Evolutionary conservation across 768 basidiomycete genomes (phyloP).

Genomic region (Agaricus subrufescens): DNA sequence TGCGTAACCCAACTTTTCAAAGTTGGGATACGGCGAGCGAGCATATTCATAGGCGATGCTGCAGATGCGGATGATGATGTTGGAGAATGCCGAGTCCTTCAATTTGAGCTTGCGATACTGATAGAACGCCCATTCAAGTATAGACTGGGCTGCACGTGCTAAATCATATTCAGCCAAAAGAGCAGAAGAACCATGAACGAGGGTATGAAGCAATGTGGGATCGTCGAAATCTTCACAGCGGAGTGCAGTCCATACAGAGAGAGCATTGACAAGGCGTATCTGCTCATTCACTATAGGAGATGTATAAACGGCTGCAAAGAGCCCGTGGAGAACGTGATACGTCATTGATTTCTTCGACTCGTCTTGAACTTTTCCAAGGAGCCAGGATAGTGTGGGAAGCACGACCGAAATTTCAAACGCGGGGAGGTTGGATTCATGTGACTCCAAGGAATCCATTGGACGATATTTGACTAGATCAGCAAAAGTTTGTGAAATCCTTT

Average conservation of each 20-base stretch:
- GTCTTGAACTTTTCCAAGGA: constrained; percentile 35
- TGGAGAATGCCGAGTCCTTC: constrained; percentile 52
- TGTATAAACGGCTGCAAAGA: constrained; percentile 62
- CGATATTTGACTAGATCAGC: constrained; percentile 49
- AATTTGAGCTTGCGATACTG: constrained; percentile 36
- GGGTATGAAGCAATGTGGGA: constrained; percentile 54
- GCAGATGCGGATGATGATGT: constrained; percentile 66
- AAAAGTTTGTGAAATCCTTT: constrained; percentile 35
- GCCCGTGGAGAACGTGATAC: constrained; percentile 72
- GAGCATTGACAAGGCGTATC: constrained; percentile 62
- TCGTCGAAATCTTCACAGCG: constrained; percentile 53
- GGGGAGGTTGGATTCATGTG: constrained; percentile 67
- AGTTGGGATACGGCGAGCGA: constrained; percentile 21
- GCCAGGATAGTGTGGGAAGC: constrained; percentile 57
- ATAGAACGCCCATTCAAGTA: constrained; percentile 73
- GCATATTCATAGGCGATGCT: constrained; percentile 55
- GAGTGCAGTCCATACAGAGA: constrained; percentile 71
- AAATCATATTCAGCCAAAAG: constrained; percentile 69
- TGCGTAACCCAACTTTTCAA: constrained; percentile 35
- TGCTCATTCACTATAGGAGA: constrained; percentile 83
- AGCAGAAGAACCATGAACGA: constrained; percentile 63
- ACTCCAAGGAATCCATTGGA: constrained; percentile 36
- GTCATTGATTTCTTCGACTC: constrained; percentile 52
- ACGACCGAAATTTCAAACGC: constrained; percentile 44
- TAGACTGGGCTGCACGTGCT: constrained; percentile 62